Evolutionary conservation across 345 rosid genomes (phyloP).

Genomic region (Gossypium turneri): DNA sequence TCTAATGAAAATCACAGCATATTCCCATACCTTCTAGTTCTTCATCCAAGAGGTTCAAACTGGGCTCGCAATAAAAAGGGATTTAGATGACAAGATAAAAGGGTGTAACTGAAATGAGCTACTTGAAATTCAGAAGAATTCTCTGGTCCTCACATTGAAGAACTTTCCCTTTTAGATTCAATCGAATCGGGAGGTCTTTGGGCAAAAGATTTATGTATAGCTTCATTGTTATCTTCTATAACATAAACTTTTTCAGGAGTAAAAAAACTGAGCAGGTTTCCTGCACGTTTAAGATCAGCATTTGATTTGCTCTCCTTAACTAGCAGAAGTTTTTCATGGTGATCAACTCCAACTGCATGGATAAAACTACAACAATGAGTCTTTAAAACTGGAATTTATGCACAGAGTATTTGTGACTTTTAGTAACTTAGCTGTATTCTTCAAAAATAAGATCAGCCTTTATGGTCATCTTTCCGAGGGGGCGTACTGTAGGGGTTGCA

Average conservation of each 20-base stretch:
- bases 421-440: conserved; percentile 61
- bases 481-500: conserved; percentile 70
- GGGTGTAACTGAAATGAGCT: background rate
- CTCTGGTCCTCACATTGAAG: conserved; percentile 37
- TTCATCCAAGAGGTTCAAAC: conserved; percentile 83
- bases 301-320: conserved; percentile 33
- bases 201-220: conserved; percentile 22
- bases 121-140: conserved; percentile 10
- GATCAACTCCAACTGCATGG: conserved; percentile 72
- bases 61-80: conserved; percentile 57
- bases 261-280: conserved; percentile 36
- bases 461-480: conserved; percentile 52
- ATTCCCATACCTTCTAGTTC: conserved; percentile 59
- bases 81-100: background rate
- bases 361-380: conserved; percentile 3
- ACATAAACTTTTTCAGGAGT: conserved; percentile 33
- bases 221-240: conserved; percentile 39
- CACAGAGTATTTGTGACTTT: background rate
- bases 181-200: conserved; percentile 21
- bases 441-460: conserved; percentile 83
- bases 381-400: background rate
- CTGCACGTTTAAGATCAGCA: conserved; percentile 25
- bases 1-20: background rate
- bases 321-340: conserved; percentile 54
- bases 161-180: conserved; percentile 21